Evolutionary conservation across 2,329 filamentous ascomycete species (phyloP), one percentile per base, ranked within the genome.

Genomic region (Colletotrichum higginsianum): DNA sequence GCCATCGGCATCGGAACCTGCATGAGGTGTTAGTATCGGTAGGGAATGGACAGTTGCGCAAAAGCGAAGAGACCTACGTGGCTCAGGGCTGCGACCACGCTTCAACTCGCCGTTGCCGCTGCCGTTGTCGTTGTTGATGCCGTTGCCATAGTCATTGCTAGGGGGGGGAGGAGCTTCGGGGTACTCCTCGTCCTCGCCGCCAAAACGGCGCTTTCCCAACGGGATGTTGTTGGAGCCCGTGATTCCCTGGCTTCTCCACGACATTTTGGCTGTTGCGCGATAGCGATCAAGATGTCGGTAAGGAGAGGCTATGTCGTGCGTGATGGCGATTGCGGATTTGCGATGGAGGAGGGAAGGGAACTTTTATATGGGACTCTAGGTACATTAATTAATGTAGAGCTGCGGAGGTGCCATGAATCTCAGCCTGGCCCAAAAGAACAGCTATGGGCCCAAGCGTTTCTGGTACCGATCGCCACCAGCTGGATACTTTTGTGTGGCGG

Each of bases 141-240:
- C 64, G 71, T 76, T 73, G 61, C 79, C 80, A 52, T 78, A 75
- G 42, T 30, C 35, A 38, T 38, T 38, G 35, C 35, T 38, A 11
- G 9, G 12, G 30, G 44, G n/a, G 18, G 58, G 58, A 15, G 46
- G 26, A 50, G 38, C 46, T 38, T 68, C 52, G 30, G 65, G 64
- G 46, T 38, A 61, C 52, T 82, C 82, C 18, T 79, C 79, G 8
- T 92, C 90, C 60, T 89, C 92, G 75, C 89, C 93, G 73, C 91
- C 92, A 77, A 97, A 95, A 73, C 95, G 93, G 78, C 93, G 91
- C 77, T 91, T 97, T 63, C 96, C 96, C 73, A 99, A 86, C 73
- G 96, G 96, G 78, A 99, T 97, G 80, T 98, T 98, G 84, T 99
- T 99, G 55, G 97, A 98, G 63, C 96, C 96, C 23, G 96, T 99